These are phyloP conservation scores for Cubamyces sp. DNA, from an alignment of 768 basidiomycete genomes.

Conservation along the genomic window DNA sequence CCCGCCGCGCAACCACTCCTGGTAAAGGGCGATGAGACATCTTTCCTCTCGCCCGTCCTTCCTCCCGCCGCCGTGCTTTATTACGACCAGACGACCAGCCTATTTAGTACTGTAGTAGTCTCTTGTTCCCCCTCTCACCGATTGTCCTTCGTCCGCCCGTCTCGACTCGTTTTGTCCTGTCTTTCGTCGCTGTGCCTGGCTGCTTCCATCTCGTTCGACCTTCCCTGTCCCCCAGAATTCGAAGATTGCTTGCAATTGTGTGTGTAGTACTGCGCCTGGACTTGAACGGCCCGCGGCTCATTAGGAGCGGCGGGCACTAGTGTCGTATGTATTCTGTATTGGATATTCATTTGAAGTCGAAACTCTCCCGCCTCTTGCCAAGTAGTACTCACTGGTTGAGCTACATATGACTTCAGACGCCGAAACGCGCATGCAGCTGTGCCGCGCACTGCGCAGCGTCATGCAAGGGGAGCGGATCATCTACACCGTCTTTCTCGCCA, in stretches of 20 bases:
- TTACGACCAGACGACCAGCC: not conserved
- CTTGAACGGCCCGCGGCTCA: constrained; percentile 13
- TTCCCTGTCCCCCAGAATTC: not conserved
- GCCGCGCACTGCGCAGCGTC: not conserved
- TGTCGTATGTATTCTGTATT: constrained; percentile 28
- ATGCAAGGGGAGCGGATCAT: not conserved
- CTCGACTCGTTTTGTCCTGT: constrained; percentile 24
- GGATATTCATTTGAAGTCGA: constrained; percentile 13
- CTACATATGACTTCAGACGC: not conserved
- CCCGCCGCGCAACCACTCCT: constrained; percentile 57
- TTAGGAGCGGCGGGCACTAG: constrained; percentile 23
- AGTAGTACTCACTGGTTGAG: too few species aligned
- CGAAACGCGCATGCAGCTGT: not conserved
- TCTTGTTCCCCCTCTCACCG: not conserved
- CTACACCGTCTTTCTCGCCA: not conserved
- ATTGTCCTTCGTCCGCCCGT: not conserved
- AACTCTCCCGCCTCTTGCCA: not conserved
- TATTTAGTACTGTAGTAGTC: constrained; percentile 12
- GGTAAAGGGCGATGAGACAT: constrained; percentile 33
- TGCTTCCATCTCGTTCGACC: constrained; percentile 23
- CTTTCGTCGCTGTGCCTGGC: constrained; percentile 22
- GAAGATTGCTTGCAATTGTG: constrained; percentile 11
- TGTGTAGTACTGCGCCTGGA: constrained; percentile 15
- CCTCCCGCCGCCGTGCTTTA: not conserved
- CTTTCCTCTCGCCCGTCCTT: not conserved